Evolutionary conservation across 148 eudicot species (phyloP), one percentile per base, ranked within the genome.

Genomic region (Rhododendron ferrugineum): DNA sequence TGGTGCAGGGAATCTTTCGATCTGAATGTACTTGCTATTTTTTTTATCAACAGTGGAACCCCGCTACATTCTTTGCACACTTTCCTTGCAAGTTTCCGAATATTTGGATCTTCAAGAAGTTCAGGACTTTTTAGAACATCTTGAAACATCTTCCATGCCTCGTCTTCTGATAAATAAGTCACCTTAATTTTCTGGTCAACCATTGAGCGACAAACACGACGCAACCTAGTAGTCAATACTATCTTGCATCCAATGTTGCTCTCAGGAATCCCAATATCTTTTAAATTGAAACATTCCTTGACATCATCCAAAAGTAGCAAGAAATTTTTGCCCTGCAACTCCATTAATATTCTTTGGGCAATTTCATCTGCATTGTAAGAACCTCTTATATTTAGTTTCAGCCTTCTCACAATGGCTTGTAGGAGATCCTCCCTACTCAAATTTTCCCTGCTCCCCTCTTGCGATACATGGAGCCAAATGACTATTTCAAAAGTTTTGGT

Each of bases 401-500:
- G 13, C 79, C 86, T 85, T 66, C 66, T 42, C 3, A 11, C 46
- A 32, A 79, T 78, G 32, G 18, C 60, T 16, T 66, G 5, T 16
- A 49, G 85, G n/a, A 79, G 62, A 66, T 28, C 42, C 68, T 79
- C 86, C 6, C n/a, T 56, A 9, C 60, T 85, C 32, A 85, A 22
- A 66, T 79, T 85, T 46, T 85, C 34, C 23, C 30, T 46, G 32
- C 30, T 66, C 18, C 32, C 83, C 49, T 85, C 86, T 11, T 26
- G 36, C 20, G 86, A 47, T 34, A 47, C 83, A 1, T 26, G 47
- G 10, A 85, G 30, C 83, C 83, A 85, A 2, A 85, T 79, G 47
- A 85, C 78, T 44, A 66, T 47, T 1, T 85, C 86, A 66, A 60
- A 85, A 77, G n/a, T n/a, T 44, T 80, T 46, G 60, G 83, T 77